Evolutionary conservation across 2,329 filamentous ascomycete species (phyloP).

Genomic region (Coniochaeta sp.): DNA sequence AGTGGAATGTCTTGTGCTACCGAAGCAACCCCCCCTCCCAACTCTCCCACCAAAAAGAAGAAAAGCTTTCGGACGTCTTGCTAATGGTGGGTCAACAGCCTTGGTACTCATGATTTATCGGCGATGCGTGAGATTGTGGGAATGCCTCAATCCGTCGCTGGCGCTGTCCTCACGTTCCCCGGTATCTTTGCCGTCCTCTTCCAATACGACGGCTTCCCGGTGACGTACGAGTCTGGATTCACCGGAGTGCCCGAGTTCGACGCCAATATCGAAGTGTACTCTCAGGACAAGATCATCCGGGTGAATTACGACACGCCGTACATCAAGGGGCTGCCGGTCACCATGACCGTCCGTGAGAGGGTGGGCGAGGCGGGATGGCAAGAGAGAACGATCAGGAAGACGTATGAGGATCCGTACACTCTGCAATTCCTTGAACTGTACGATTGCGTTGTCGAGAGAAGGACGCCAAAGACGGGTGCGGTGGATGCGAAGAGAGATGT

Average conservation of each 20-base stretch:
- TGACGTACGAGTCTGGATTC: constrained; percentile 50
- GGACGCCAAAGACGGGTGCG: constrained; percentile 18
- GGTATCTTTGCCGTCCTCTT: constrained; percentile 32
- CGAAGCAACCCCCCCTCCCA: no score
- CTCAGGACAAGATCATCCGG: constrained; percentile 41
- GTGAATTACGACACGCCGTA: constrained; percentile 51
- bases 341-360: constrained; percentile 36
- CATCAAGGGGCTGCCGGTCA: constrained; percentile 45
- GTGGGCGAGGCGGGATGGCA: constrained; percentile 26
- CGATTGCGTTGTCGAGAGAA: constrained; percentile 13
- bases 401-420: constrained; percentile 35
- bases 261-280: constrained; percentile 44
- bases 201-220: constrained; percentile 36
- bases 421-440: constrained; percentile 26
- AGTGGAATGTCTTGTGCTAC: constrained; percentile 3
- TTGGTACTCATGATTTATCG: constrained; percentile 47
- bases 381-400: constrained; percentile 29
- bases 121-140: constrained; percentile 47
- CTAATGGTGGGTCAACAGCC: constrained; percentile 1
- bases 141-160: constrained; percentile 30
- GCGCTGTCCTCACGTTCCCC: constrained; percentile 25
- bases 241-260: constrained; percentile 45
- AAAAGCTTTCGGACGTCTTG: background rate
- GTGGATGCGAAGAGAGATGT: constrained; percentile 21
- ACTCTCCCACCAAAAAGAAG: no score